Base-by-base conservation (phyloP, 345 rosid species). In the Hypericum perforatum region DNA sequence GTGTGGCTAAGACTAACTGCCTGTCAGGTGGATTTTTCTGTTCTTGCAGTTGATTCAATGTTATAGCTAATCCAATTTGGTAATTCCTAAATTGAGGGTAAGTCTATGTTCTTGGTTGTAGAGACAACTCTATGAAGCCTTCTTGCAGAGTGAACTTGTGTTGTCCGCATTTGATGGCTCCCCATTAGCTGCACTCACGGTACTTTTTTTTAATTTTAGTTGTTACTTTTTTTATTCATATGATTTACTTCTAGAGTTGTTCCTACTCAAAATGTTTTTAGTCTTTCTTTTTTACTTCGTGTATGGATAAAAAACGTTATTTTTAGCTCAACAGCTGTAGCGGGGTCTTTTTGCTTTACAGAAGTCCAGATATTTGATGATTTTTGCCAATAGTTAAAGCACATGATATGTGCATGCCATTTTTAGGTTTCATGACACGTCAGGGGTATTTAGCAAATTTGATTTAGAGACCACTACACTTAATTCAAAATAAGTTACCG, bases 141-240 rank as follows among this genome's bases (percentile, higher is more conserved):
- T 85, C 68, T 62, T 92, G 70, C 78, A 77, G 5, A 88, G 95
- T 78, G 94, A 85, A 70, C 70, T 88, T 51, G 98, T 92, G 74
- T 77, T 85, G 60, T 92, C 98, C 41, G 84, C 98, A 53, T 92
- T 85, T 66, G 96, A 88, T 75, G 86, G 89, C 71, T 92, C 98
- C 1, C 98, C 98, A 50, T 65, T 88, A 60, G 98, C 98, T 75
- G 98, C 98, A 37, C 70, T 92, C n/a, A 92, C 97, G 90, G 98
- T 92, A 71, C 46, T 29, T 16, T 56, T 43, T 61, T 51, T 38
- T 16, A 57, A 7, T 39, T 61, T 29, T 46, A 9, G 2, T 12
- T 14, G 49, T 42, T 8, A 39, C 3, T 16, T 58, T 69, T 69
- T 41, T 29, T 42, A 56, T 45, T 53, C 41, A 11, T 10, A 7